These are phyloP conservation scores for Platismatia glauca DNA, from an alignment of 495 filamentous ascomycete species.

Conservation along the genomic window DNA sequence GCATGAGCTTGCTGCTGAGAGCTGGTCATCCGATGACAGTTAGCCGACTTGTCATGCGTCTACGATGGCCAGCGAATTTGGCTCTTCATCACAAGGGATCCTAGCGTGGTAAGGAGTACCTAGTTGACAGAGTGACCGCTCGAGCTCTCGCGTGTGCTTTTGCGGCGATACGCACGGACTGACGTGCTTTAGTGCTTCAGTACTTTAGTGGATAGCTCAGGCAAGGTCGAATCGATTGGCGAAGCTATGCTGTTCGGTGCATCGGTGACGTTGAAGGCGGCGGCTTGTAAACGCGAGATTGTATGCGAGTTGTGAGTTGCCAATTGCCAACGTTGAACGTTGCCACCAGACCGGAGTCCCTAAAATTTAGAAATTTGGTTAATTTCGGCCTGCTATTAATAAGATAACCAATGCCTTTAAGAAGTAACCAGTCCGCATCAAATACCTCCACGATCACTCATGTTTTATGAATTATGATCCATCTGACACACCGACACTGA, in stretches of 20 bases:
- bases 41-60: background rate
- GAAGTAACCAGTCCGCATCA: background rate
- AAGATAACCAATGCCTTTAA: background rate
- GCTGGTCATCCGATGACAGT: no score
- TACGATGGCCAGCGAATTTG: background rate
- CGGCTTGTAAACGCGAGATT: background rate
- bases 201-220: background rate
- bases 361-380: no score
- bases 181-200: background rate
- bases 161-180: background rate
- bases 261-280: background rate
- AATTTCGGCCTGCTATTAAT: constrained; percentile 5
- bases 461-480: background rate
- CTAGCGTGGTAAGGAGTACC: background rate
- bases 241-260: background rate
- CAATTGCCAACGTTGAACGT: background rate
- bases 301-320: no score
- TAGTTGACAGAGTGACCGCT: background rate
- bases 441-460: background rate
- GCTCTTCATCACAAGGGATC: background rate
- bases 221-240: background rate
- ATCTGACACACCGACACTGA: background rate
- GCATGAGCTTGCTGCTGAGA: no score
- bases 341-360: no score
- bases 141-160: background rate